Percentiles rank a stretch among this genome's conserved stretches.
Evolutionary conservation across 2,329 filamentous ascomycete species (phyloP).

Genomic region (Cordyceps farinosa): DNA sequence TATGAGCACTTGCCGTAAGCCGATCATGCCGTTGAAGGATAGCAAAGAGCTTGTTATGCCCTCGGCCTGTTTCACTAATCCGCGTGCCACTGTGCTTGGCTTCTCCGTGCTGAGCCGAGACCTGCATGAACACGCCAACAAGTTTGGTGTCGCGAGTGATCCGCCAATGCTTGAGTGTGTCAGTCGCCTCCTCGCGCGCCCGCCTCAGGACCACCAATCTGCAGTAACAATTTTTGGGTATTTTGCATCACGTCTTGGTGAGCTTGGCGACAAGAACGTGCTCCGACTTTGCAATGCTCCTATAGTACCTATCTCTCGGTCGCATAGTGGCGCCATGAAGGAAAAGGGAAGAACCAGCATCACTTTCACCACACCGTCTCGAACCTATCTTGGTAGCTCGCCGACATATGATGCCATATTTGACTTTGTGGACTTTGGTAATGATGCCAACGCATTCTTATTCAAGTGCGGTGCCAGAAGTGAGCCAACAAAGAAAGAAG

Average conservation of each 20-base stretch:
- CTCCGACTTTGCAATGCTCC: slow-evolving; percentile 58
- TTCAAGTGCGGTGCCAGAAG: slow-evolving; percentile 85
- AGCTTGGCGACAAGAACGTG: slow-evolving; percentile 62
- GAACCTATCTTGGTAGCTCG: slow-evolving; percentile 75
- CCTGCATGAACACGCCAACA: slow-evolving; percentile 73
- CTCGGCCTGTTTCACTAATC: slow-evolving; percentile 77
- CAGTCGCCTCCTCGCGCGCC: slow-evolving; percentile 65
- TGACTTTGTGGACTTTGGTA: slow-evolving; percentile 92
- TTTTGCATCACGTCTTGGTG: slow-evolving; percentile 71
- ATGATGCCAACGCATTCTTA: slow-evolving; percentile 82
- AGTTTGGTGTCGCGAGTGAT: slow-evolving; percentile 82
- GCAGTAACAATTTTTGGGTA: slow-evolving; percentile 78
- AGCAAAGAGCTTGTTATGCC: slow-evolving; percentile 67
- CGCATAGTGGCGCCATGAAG: slow-evolving; percentile 24
- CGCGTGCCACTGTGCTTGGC: slow-evolving; percentile 69
- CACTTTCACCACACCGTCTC: slow-evolving; percentile 57
- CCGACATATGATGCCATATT: slow-evolving; percentile 81
- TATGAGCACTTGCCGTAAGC: slow-evolving; percentile 49
- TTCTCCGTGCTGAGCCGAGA: slow-evolving; percentile 75
- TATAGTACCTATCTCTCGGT: slow-evolving; percentile 65
- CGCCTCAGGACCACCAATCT: slow-evolving; percentile 63
- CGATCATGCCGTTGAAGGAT: slow-evolving; percentile 71
- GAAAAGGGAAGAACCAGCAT: slow-evolving; percentile 39
- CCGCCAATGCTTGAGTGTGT: slow-evolving; percentile 77
- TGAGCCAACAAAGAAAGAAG: slow-evolving; percentile 82